Evolutionary conservation across 1,284 basidiomycete genomes (phyloP), one percentile per base, ranked within the genome.

Genomic region (Cryptococcus hybrid): DNA sequence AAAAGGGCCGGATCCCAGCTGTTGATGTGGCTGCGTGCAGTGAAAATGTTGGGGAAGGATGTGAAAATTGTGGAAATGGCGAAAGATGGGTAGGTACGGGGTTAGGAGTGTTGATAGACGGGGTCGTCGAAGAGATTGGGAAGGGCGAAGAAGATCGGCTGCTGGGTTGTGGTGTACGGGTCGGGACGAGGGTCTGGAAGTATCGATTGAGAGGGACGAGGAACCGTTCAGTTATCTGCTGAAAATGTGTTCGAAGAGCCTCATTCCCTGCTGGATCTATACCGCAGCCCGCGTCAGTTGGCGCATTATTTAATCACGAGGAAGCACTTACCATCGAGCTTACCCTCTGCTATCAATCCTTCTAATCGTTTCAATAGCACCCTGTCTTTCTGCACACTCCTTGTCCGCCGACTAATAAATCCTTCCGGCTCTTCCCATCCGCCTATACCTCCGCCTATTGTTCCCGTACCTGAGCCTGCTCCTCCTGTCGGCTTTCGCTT

Each of bases 161-260:
- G 18, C 15, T 30, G 47, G 47, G 15, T 30, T 30, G 30, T 13
- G 50, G 50, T 5, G 37, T 40, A 8, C n/a, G 50, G 11, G 72
- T 73, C 34, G 91, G 91, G 67, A 94, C 89, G 55, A 94, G 84
- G 0, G 89, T 90, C 61, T 92, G 89, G 50, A 98, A 86, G 80
- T 98, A 98, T 60, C 94, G 86, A 67, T 94, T 89, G 3, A 99
- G 82, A 0, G 95, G 95, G 1, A 91, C 86, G n/a, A 98, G 84
- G 58, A 98, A 83, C 43, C 88, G 86, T 35, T 89, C 90, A 0
- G 95, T 94, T 30, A 95, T 83, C 50, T 89, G 86, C 56, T 87
- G 86, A 77, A 98, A 93, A 73, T 97, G 92, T 45, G 85, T 83
- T 24, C 91, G 85, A 36, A 98, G 82, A n/a, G 81, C 74, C 3